Evolutionary conservation across 2,329 filamentous ascomycete species (phyloP).

Genomic region (Davidsoniella eucalypti): DNA sequence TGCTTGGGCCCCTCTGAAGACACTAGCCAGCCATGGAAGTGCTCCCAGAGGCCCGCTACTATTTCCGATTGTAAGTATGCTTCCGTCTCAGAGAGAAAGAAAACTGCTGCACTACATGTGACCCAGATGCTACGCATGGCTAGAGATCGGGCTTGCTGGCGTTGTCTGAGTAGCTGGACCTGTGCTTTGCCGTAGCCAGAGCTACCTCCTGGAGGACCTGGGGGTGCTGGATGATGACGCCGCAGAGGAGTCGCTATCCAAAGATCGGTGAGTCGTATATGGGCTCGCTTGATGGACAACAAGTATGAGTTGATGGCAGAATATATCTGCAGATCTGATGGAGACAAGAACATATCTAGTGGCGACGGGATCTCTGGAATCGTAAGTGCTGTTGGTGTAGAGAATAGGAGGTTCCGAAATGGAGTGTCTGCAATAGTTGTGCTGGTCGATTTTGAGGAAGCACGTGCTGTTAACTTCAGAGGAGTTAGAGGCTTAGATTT

Average conservation of each 20-base stretch:
- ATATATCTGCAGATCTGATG: constrained; percentile 62
- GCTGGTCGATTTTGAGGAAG: constrained; percentile 16
- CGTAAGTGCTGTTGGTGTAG: constrained; percentile 36
- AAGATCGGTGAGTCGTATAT: constrained; percentile 66
- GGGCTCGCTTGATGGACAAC: constrained; percentile 67
- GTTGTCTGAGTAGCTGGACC: constrained; percentile 43
- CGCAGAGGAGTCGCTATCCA: constrained; percentile 75
- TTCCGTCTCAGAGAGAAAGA: constrained; percentile 76
- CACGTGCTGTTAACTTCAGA: constrained; percentile 17
- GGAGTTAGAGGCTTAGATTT: constrained; percentile 28
- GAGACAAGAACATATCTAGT: constrained; percentile 71
- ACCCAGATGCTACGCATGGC: constrained; percentile 78
- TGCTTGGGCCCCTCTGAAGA: constrained; percentile 20
- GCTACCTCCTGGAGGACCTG: constrained; percentile 45
- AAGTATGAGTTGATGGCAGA: constrained; percentile 78
- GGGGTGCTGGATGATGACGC: constrained; percentile 58
- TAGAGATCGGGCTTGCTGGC: constrained; percentile 44
- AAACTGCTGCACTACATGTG: constrained; percentile 70
- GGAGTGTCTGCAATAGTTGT: constrained; percentile 23
- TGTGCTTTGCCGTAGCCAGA: constrained; percentile 42
- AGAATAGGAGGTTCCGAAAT: constrained; percentile 67
- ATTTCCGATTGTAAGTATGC: constrained; percentile 84
- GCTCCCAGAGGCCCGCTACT: constrained; percentile 62
- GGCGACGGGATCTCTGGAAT: constrained; percentile 61
- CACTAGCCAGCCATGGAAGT: constrained; percentile 61